A percentile compares a stretch with the other conserved stretches of the same genome.
phyloP scores from a whole-genome alignment of 2,329 filamentous ascomycete genomes.

The Botrytis fabae region DNA sequence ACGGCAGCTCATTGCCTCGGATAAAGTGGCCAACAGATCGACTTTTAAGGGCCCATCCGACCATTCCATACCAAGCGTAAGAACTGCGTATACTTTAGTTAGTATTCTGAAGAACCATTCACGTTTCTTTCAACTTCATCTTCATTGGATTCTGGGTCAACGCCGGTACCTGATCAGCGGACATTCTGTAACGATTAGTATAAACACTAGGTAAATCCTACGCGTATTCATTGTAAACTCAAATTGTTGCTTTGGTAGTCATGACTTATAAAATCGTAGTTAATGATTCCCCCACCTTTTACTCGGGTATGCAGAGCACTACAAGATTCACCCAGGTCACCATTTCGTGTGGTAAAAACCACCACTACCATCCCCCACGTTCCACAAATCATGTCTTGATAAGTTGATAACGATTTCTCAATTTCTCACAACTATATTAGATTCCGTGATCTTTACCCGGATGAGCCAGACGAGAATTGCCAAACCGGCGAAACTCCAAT shows the following conservation, averaged over 20 bases:
- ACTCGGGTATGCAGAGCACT: not conserved
- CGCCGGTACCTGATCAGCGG: not conserved
- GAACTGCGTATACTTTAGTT: not conserved
- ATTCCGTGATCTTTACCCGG: conserved; percentile 12
- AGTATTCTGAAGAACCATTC: not conserved
- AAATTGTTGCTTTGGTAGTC: not conserved
- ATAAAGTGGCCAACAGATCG: not conserved
- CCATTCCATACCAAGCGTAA: not conserved
- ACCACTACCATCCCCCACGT: conserved; percentile 15
- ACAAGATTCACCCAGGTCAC: not conserved
- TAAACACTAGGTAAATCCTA: not conserved
- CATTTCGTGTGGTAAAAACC: conserved; percentile 22
- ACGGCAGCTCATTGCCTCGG: conserved; percentile 10
- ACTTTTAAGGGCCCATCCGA: not conserved
- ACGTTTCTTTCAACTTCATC: conserved; percentile 4
- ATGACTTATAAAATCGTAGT: not conserved
- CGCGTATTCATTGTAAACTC: not conserved
- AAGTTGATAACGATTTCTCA: not conserved
- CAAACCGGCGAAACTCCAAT: conserved; percentile 9
- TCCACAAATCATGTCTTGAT: conserved; percentile 9
- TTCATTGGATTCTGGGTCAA: conserved; percentile 10
- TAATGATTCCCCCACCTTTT: not conserved
- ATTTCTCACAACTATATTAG: not conserved
- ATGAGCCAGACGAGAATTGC: conserved; percentile 8
- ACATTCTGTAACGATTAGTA: not conserved